phyloP scores from a whole-genome alignment of 2,329 filamentous ascomycete species.

The Aureobasidium uvarum region DNA sequence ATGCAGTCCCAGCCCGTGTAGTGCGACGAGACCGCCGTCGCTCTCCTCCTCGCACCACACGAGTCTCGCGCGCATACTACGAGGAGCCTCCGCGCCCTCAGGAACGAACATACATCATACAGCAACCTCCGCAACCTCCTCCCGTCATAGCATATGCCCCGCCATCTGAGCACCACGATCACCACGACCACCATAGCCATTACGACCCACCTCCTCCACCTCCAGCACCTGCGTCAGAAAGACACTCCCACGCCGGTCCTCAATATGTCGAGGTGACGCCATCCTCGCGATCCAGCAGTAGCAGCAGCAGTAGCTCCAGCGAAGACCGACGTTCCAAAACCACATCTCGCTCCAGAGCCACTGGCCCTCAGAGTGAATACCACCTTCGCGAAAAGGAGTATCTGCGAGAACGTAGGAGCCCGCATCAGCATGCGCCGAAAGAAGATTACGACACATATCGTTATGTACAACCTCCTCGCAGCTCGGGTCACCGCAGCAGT shows the following conservation, averaged over 20 bases:
- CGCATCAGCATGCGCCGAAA: conserved; percentile 28
- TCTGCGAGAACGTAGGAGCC: conserved; percentile 40
- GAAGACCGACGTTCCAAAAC: conserved; percentile 36
- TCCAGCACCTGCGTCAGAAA: conserved; percentile 30
- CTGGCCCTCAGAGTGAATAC: conserved; percentile 38
- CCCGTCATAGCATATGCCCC: conserved; percentile 40
- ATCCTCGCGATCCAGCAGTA: conserved; percentile 31
- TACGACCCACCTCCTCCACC: conserved; percentile 40
- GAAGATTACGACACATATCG: conserved; percentile 49
- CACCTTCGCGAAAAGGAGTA: conserved; percentile 48
- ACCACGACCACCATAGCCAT: conserved; percentile 39
- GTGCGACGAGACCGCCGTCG: conserved; percentile 38
- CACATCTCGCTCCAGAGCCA: conserved; percentile 29
- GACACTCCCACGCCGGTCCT: conserved; percentile 34
- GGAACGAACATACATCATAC: conserved; percentile 29
- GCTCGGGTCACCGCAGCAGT: background rate
- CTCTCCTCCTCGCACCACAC: conserved; percentile 31
- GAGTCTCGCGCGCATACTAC: conserved; percentile 30
- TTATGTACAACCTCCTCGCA: conserved; percentile 46
- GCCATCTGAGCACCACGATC: conserved; percentile 36
- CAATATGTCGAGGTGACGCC: conserved; percentile 49
- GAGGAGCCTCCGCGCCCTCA: conserved; percentile 29
- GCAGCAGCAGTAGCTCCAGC: conserved; percentile 33
- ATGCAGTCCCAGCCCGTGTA: conserved; percentile 34
- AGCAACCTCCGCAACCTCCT: conserved; percentile 29